Evolutionary conservation across 805 yeast genomes (phyloP), one percentile per base, ranked within the genome.

Genomic region (Nakazawaea peltata): DNA sequence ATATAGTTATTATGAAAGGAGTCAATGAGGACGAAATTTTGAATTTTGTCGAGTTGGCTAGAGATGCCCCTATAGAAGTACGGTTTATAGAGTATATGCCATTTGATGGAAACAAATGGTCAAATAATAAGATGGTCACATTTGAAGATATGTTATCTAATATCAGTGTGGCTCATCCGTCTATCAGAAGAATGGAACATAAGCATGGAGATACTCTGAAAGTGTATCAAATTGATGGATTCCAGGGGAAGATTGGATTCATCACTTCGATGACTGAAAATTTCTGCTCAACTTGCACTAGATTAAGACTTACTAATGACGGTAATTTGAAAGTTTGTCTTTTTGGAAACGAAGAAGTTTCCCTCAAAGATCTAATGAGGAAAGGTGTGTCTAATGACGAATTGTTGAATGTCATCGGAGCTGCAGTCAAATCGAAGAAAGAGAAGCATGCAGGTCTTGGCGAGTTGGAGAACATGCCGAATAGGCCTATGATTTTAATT

Each of bases 81-180:
- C 52, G 77, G 36, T 71, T 71, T 44, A 71, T 71, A 28, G 78
- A 71, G 44, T 71, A 70, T 48, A 71, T 71, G 78, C 78, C 78
- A 4, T 71, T 71, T 45, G 69, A 59, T 40, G 78, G 78, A 2
- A 71, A 71, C 48, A 65, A 64, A 42, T 71, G 77, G 77, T 56
- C 65, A 12, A 44, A 53, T 26, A 42, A 49, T 6, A 71, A 71
- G 43, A 56, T 71, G 60, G 57, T 69, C 28, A 48, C 66, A 6
- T 71, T 60, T 44, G 47, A 63, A 28, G 72, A 69, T 38, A 69
- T 71, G 41, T 44, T 65, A 15, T 45, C 46, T 11, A 46, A 47
- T 12, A 61, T 71, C 15, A 40, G 40, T 23, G 42, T 41, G 3
- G 44, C 46, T 26, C 56, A 61, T 45, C 63, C 65, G 4, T 41